Evolutionary conservation across 345 rosid genomes (phyloP), one percentile per base, ranked within the genome.

Genomic region (Nasturtium officinale): DNA sequence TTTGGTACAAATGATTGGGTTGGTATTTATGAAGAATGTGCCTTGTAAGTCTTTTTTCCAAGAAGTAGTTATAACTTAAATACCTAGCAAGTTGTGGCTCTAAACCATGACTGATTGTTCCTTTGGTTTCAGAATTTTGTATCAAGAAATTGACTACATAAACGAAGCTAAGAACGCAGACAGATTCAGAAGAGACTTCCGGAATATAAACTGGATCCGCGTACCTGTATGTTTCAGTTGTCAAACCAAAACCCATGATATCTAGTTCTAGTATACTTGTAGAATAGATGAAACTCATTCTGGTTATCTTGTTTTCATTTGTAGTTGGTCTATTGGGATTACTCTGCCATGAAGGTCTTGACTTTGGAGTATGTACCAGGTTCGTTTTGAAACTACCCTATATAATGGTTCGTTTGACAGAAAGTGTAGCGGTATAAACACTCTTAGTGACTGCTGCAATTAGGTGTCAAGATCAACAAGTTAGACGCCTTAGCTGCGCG

Each of bases 351-450:
- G 59, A 94, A 94, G 83, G 98, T 88, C 80, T 76, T 94, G 91
- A 94, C 98, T 33, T 80, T 94, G 88, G 98, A 94, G 84, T 94
- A 91, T 80, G 91, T 89, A 33, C 98, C 98, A 85, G 97, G 98
- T 94, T 75, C 26, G 65, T 61, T 45, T 71, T 63, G 55, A 79
- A 69, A 82, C 71, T 21, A 52, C 63, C 3, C 54, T 13, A 28
- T 61, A 51, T 60, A 68, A 62, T 52, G 46, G 28, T 78, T 79
- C 18, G 15, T 17, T 17, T 66, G 48, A 60, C 64, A 6, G 13
- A 21, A 52, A 9, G n/a, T 15, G 35, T 23, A 28, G 9, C 21
- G 8, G 23, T 38, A 6, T 37, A 8, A 40, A 67, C 42, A 51
- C 55, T 58, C 59, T 42, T 48, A 55, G 60, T 55, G 59, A 54